Evolutionary conservation across 1,139 yeast genomes (phyloP).

Genomic region (Pneumocystis jirovecii): DNA sequence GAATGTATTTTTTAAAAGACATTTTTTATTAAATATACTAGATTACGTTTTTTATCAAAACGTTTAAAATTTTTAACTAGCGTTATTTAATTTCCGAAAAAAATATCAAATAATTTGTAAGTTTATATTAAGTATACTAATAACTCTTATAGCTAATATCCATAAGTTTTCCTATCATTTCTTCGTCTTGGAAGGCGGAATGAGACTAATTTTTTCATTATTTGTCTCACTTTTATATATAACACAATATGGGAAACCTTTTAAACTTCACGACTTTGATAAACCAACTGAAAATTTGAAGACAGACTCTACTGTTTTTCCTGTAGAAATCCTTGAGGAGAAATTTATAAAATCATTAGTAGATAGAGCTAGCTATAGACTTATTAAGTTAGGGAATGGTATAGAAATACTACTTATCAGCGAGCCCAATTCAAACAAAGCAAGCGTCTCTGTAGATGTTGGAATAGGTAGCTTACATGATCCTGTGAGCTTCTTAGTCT

Average conservation of each 20-base stretch:
- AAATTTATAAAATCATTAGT: background rate
- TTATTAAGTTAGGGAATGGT: slow-evolving; percentile 47
- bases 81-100: background rate
- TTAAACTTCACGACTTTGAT: background rate
- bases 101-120: background rate
- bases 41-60: background rate
- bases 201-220: background rate
- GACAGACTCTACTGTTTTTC: background rate
- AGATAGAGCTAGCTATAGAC: slow-evolving; percentile 32
- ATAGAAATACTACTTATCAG: slow-evolving; percentile 63
- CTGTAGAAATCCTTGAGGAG: background rate
- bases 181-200: background rate
- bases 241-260: background rate
- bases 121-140: background rate
- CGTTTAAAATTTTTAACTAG: too few species aligned
- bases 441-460: slow-evolving; percentile 88
- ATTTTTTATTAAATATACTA: too few species aligned
- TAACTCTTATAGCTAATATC: background rate
- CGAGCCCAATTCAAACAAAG: slow-evolving; percentile 74
- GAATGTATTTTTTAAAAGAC: too few species aligned
- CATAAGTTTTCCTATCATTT: background rate
- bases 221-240: background rate
- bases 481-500: slow-evolving; percentile 24
- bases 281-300: background rate
- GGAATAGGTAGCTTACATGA: slow-evolving; percentile 83